Base-by-base conservation (phyloP, 2,329 filamentous ascomycete species). In the Arthrobotrys pseudoclavata region DNA sequence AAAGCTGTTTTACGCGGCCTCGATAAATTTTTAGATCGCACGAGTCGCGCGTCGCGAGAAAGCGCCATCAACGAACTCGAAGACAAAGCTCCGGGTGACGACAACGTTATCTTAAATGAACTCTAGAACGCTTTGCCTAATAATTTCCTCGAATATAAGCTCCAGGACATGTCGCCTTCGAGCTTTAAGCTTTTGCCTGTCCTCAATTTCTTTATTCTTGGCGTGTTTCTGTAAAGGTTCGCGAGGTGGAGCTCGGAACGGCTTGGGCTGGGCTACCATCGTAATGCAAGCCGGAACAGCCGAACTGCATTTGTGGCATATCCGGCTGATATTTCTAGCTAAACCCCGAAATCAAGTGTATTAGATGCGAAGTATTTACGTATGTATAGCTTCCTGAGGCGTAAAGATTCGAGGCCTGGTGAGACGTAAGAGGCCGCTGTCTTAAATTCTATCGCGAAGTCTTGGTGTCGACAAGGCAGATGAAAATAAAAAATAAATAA, bases 241-340 rank as follows among this genome's bases (percentile, higher is more conserved):
- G 31, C 55, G 20, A 24, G 15, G 55, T 60, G 55, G 55, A 60
- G 55, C 34, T 60, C 55, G 34, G 55, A 60, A 60, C 31, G 31
- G 53, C 29, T 57, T 31, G 53, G 26, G 13, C 31, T n/a, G n/a
- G n/a, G 4, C 34, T 22, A 34, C 42, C 9, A 20, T 60, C 31
- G 52, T 60, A 60, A 42, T 60, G 53, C 53, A 24, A 24, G 4
- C 18, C 55, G 55, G 55, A 60, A 60, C 55, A 42, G 55, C 55
- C 55, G 55, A n/a, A 40, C 37, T 40, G 12, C 37, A 40, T 15
- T 40, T 40, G 2, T 40, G 37, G 29, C 10, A 22, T 10, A n/a
- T 40, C 13, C 18, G 34, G 31, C 12, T 26, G 34, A 42, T 22
- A 37, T 45, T 45, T 45, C 15, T 45, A 18, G 6, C 10, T 20